A percentile compares a stretch with the other conserved stretches of the same genome.
Evolutionary conservation across 2,329 filamentous ascomycete genomes (phyloP).

Genomic region (Thielaviopsis ethacetica): DNA sequence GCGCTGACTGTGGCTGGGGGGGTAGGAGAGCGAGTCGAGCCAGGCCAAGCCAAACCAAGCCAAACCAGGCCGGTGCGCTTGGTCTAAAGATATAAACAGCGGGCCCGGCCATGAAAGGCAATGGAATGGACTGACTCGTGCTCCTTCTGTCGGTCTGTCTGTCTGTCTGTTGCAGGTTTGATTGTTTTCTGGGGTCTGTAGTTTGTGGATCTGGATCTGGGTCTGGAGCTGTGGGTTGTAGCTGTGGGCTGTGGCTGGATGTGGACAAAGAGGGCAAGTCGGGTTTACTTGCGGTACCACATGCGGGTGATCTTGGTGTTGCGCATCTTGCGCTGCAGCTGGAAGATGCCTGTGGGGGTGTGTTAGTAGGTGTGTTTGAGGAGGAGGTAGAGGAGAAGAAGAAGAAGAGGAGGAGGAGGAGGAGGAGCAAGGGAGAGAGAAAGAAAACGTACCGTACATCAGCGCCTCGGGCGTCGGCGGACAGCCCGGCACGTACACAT

Average conservation of each 20-base stretch:
- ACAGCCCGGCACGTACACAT: conserved; percentile 67
- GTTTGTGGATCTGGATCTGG: neutral
- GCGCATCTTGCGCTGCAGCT: conserved; percentile 62
- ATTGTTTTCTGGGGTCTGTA: neutral
- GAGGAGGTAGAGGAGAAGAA: neutral
- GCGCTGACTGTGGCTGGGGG: neutral
- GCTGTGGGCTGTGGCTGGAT: neutral
- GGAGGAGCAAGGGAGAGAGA: neutral
- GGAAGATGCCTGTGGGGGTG: conserved; percentile 36
- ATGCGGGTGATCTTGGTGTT: conserved; percentile 37
- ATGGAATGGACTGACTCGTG: too few species aligned
- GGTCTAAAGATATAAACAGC: too few species aligned
- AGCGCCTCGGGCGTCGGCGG: conserved; percentile 44
- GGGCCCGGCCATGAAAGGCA: too few species aligned
- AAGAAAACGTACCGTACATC: conserved; percentile 33
- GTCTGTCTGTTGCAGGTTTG: neutral
- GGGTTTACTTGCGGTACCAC: conserved; percentile 39
- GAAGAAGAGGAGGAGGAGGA: neutral
- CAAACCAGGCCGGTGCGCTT: too few species aligned
- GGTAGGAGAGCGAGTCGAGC: too few species aligned
- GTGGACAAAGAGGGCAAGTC: neutral
- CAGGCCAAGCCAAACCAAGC: too few species aligned
- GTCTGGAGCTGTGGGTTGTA: neutral
- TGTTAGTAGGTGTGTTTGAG: neutral
- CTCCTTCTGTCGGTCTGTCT: neutral